These are phyloP conservation scores for Podospora pseudocomata DNA, from an alignment of 495 filamentous ascomycete species.

Conservation along the genomic window DNA sequence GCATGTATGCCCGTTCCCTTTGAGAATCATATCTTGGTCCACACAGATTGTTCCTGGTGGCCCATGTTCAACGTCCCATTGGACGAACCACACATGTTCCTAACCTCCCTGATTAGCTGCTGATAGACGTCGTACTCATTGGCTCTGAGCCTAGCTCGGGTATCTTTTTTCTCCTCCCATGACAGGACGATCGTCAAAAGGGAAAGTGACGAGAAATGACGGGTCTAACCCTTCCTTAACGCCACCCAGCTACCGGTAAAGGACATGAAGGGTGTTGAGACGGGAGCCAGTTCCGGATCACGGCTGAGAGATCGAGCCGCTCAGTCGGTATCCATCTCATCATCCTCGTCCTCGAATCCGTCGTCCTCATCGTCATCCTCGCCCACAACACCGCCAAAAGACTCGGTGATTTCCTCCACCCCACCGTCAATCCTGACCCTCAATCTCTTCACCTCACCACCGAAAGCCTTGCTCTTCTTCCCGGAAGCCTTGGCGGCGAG, in stretches of 20 bases:
- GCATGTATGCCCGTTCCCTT: background rate
- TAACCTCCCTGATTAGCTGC: background rate
- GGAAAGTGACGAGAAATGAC: background rate
- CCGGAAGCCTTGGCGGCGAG: slow-evolving; percentile 28
- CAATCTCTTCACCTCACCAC: slow-evolving; percentile 60
- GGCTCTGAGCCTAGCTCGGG: slow-evolving; percentile 2
- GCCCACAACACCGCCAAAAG: slow-evolving; percentile 18
- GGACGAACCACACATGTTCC: background rate
- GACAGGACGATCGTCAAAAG: background rate
- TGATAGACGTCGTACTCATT: slow-evolving; percentile 4
- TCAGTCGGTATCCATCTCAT: slow-evolving; percentile 69
- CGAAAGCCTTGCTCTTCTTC: slow-evolving; percentile 49
- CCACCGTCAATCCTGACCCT: slow-evolving; percentile 63
- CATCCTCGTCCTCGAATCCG: slow-evolving; percentile 52
- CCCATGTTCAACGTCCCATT: background rate
- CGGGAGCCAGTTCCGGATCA: background rate
- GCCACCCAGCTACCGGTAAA: background rate
- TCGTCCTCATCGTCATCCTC: slow-evolving; percentile 41
- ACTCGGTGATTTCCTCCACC: slow-evolving; percentile 52
- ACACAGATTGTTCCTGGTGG: background rate
- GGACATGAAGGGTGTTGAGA: background rate
- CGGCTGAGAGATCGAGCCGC: slow-evolving; percentile 12
- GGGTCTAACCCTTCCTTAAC: background rate
- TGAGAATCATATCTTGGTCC: background rate
- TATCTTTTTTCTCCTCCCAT: slow-evolving; percentile 5